Conservation (phyloP, 139 green algal species). For the Coelastrella sp. region DNA sequence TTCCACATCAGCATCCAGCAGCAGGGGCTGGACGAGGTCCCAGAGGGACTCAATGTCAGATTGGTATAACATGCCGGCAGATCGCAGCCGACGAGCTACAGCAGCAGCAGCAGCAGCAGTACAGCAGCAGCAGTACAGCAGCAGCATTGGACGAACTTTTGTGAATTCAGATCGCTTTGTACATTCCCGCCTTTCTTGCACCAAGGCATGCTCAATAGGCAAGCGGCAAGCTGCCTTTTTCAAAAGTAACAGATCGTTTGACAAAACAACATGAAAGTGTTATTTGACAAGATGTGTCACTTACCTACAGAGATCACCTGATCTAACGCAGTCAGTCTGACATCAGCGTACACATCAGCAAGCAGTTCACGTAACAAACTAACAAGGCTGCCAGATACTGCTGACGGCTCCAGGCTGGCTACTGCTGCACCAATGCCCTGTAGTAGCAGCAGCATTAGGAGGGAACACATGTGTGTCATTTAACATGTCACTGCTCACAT, state of each 20-base stretch:
- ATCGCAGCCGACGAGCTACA: constrained; percentile 14
- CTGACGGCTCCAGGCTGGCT: background rate
- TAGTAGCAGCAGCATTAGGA: constrained; percentile 15
- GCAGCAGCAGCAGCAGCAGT: constrained; percentile 12
- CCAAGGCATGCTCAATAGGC: too few species aligned
- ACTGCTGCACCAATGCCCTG: constrained; percentile 42
- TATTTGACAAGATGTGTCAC: background rate
- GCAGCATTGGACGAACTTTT: background rate
- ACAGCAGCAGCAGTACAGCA: background rate
- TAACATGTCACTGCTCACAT: too few species aligned
- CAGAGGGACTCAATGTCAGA: background rate
- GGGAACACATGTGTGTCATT: background rate
- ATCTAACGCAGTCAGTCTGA: constrained; percentile 32
- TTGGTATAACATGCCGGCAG: constrained; percentile 9
- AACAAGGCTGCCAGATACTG: constrained; percentile 30
- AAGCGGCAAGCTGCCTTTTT: background rate
- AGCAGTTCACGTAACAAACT: constrained; percentile 38
- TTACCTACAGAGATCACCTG: constrained; percentile 36
- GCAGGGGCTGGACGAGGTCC: constrained; percentile 35
- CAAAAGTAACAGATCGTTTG: too few species aligned
- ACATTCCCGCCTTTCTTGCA: background rate
- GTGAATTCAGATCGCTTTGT: background rate
- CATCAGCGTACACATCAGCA: constrained; percentile 38
- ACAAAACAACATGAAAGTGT: background rate
- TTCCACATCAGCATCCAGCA: constrained; percentile 45